A percentile compares a stretch with the other conserved stretches of the same genome.
phyloP scores from a whole-genome alignment of 2,329 filamentous ascomycete species.

The Trichoderma aggressivum region DNA sequence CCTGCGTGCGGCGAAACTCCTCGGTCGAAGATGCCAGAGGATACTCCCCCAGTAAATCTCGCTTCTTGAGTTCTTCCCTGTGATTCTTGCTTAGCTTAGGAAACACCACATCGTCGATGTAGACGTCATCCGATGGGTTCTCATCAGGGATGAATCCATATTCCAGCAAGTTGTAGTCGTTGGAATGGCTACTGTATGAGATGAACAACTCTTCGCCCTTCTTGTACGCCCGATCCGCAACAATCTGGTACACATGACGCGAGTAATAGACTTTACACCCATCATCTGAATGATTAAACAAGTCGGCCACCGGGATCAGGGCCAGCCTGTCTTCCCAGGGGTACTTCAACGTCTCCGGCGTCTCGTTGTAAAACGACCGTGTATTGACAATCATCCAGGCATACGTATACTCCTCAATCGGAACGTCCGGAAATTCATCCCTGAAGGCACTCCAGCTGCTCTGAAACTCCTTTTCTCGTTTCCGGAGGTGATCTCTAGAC shows the following conservation, averaged over 20 bases:
- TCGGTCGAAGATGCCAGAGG: slow-evolving; percentile 44
- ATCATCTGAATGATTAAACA: slow-evolving; percentile 17
- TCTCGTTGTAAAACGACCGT: slow-evolving; percentile 10
- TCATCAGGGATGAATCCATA: slow-evolving; percentile 53
- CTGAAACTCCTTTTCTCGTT: slow-evolving; percentile 48
- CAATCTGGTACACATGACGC: neutral
- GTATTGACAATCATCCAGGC: slow-evolving; percentile 16
- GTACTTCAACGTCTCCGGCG: slow-evolving; percentile 12
- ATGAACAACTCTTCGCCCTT: slow-evolving; percentile 64
- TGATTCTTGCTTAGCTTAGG: slow-evolving; percentile 37
- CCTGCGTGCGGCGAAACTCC: slow-evolving; percentile 51
- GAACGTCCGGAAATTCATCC: slow-evolving; percentile 28
- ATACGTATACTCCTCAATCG: slow-evolving; percentile 25
- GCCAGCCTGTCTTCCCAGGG: slow-evolving; percentile 18
- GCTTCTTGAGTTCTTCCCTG: slow-evolving; percentile 40
- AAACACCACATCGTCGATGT: slow-evolving; percentile 47
- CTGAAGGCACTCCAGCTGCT: slow-evolving; percentile 39
- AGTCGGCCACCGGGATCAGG: slow-evolving; percentile 8
- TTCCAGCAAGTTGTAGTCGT: slow-evolving; percentile 70
- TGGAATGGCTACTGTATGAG: slow-evolving; percentile 67
- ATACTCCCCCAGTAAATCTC: slow-evolving; percentile 50
- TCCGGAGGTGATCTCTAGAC: slow-evolving; percentile 45
- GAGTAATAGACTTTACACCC: neutral
- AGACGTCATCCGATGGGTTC: slow-evolving; percentile 50
- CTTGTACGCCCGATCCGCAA: neutral